phyloP scores from a whole-genome alignment of 306 rosid genomes.

The Inga leiocalycina region DNA sequence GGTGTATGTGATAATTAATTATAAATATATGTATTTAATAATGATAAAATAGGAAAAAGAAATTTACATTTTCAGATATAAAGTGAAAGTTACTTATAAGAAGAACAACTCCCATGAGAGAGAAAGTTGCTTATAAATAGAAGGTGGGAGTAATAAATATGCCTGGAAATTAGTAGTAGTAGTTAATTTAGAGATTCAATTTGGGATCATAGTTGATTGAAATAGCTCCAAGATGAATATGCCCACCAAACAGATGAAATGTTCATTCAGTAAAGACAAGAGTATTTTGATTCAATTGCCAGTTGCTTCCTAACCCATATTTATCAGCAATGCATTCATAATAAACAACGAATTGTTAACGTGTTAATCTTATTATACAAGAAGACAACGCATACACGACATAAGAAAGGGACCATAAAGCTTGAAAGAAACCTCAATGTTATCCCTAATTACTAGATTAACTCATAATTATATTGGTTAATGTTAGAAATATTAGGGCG shows the following conservation, averaged over 20 bases:
- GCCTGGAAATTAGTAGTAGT: not conserved
- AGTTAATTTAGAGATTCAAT: not conserved
- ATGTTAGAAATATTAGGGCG: too few relatives aligned
- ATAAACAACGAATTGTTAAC: not conserved
- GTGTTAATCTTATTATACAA: too few relatives aligned
- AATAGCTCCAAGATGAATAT: not conserved
- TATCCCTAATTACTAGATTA: too few relatives aligned
- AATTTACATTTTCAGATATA: too few relatives aligned
- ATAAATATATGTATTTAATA: too few relatives aligned
- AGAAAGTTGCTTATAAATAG: too few relatives aligned
- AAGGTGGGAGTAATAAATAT: not conserved
- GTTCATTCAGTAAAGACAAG: not conserved
- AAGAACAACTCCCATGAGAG: too few relatives aligned
- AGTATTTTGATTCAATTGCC: not conserved
- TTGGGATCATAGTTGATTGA: not conserved
- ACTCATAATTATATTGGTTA: too few relatives aligned
- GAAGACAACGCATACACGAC: not conserved
- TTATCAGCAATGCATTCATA: not conserved
- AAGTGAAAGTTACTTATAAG: too few relatives aligned
- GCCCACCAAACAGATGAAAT: not conserved
- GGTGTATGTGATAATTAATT: too few relatives aligned
- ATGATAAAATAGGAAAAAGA: too few relatives aligned
- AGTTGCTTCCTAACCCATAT: not conserved
- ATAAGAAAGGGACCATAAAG: not conserved
- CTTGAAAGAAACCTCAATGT: too few relatives aligned